Evolutionary conservation across 202 grass and related monocot genomes (phyloP), one percentile per base, ranked within the genome.

Genomic region (Panicum virgatum): DNA sequence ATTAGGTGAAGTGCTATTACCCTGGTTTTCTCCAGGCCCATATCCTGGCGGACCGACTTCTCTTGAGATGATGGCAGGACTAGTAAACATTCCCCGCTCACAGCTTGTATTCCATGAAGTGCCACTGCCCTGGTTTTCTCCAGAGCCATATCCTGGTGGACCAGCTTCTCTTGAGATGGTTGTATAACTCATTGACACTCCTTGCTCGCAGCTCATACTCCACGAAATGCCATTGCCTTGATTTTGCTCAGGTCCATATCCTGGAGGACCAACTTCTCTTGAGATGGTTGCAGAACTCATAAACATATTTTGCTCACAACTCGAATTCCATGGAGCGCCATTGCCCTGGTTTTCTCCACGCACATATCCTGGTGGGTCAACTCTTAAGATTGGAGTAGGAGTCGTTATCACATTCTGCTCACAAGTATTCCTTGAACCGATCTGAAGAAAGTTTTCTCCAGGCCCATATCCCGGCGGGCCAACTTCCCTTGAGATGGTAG

Each of bases 191-290:
- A 5, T 61, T 64, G 46, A 72, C 39, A 64, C 16, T 30, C n/a
- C 73, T 67, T 85, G 63, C 82, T 72, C 47, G 14, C 46, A 58
- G 71, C 32, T 75, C 65, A 25, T 65, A 86, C 39, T 81, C 58
- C 71, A 56, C 26, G 78, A 72, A 62, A 59, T 37, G 25, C 40
- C 78, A 72, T 39, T n/a, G 82, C 72, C 27, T 22, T 47, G 77
- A 36, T 53, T 78, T 63, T 77, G 20, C 32, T 53, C 66, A 48
- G 79, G 64, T 38, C 44, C 6, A 36, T 72, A 50, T 64, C 78
- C 45, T 68, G 61, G 84, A 26, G 40, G 66, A 26, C 43, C 19
- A 1, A 20, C 56, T 48, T 73, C 42, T 38, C 43, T 82, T 47
- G 57, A 51, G 40, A 44, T 63, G 2, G 43, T 38, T 14, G 40